These are phyloP conservation scores for Chaetothyriales sp. DNA, from an alignment of 2,329 filamentous ascomycete species.

Conservation along the genomic window DNA sequence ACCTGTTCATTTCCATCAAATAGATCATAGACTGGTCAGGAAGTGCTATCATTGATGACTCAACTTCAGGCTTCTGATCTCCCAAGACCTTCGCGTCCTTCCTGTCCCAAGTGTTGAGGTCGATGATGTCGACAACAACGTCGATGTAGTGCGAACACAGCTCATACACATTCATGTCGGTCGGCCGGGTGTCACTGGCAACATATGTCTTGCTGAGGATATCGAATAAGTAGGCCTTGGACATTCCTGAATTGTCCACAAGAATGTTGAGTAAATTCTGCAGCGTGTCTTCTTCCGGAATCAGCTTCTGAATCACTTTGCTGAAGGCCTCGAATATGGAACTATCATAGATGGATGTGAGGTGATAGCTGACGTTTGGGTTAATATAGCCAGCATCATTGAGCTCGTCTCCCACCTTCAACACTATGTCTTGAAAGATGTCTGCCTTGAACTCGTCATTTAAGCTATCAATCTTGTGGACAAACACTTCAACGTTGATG, in stretches of 20 bases:
- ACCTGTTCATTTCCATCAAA: constrained; percentile 53
- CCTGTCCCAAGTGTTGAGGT: constrained; percentile 62
- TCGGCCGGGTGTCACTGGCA: constrained; percentile 81
- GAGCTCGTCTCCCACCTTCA: constrained; percentile 47
- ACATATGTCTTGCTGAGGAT: constrained; percentile 98
- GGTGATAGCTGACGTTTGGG: constrained; percentile 77
- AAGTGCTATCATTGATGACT: constrained; percentile 44
- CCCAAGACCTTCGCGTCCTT: constrained; percentile 23
- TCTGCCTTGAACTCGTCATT: constrained; percentile 94
- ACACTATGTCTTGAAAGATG: constrained; percentile 90
- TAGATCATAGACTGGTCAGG: constrained; percentile 50
- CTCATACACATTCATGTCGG: constrained; percentile 91
- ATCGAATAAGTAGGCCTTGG: constrained; percentile 97
- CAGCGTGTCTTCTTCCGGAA: constrained; percentile 80
- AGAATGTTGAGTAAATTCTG: constrained; percentile 90
- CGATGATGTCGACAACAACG: constrained; percentile 90
- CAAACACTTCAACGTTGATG: constrained; percentile 96
- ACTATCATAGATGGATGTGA: constrained; percentile 96
- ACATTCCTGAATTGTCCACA: constrained; percentile 83
- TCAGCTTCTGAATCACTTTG: constrained; percentile 95
- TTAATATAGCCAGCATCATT: constrained; percentile 1
- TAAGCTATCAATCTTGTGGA: constrained; percentile 96
- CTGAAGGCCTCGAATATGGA: constrained; percentile 96
- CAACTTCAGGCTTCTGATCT: constrained; percentile 38
- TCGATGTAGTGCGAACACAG: constrained; percentile 98